Conservation (phyloP, 495 filamentous ascomycete genomes). For the Podospora australis region DNA sequence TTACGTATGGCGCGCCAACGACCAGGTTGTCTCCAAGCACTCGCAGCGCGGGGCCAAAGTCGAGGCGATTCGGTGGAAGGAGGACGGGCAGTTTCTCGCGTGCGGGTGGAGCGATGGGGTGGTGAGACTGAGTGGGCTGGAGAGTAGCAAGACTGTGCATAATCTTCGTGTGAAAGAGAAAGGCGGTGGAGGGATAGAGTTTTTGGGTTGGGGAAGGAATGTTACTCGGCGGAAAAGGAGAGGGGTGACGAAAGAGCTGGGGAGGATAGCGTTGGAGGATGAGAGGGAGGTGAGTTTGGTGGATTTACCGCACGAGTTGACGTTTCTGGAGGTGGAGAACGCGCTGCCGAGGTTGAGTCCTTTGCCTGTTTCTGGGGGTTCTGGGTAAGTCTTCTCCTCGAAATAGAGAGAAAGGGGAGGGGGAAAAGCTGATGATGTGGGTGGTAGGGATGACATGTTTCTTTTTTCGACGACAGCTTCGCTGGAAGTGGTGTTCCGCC, state of each 20-base stretch:
- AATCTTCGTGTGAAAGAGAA: slow-evolving; percentile 44
- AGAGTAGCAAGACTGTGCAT: slow-evolving; percentile 72
- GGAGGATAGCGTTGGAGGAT: slow-evolving; percentile 26
- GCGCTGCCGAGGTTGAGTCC: slow-evolving; percentile 73
- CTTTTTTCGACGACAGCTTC: slow-evolving; percentile 62
- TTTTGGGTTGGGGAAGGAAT: slow-evolving; percentile 69
- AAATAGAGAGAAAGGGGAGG: not conserved
- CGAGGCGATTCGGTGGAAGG: slow-evolving; percentile 64
- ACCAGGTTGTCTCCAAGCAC: slow-evolving; percentile 37
- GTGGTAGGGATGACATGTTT: slow-evolving; percentile 54
- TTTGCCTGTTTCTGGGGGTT: slow-evolving; percentile 52
- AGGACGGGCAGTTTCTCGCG: slow-evolving; percentile 72
- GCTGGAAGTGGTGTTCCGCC: slow-evolving; percentile 64
- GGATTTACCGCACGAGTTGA: slow-evolving; percentile 72
- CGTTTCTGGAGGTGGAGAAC: slow-evolving; percentile 70
- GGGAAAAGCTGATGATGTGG: slow-evolving; percentile 16
- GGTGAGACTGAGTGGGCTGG: slow-evolving; percentile 64
- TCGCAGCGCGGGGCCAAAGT: slow-evolving; percentile 46
- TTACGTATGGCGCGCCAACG: slow-evolving; percentile 44
- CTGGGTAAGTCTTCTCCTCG: slow-evolving; percentile 38
- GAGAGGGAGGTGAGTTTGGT: slow-evolving; percentile 32
- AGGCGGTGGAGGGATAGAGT: slow-evolving; percentile 41
- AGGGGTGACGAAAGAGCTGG: not conserved
- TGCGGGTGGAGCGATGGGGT: slow-evolving; percentile 68
- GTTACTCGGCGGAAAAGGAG: slow-evolving; percentile 43